phyloP scores from a whole-genome alignment of 441 rosid genomes.

The Populus tomentosa region DNA sequence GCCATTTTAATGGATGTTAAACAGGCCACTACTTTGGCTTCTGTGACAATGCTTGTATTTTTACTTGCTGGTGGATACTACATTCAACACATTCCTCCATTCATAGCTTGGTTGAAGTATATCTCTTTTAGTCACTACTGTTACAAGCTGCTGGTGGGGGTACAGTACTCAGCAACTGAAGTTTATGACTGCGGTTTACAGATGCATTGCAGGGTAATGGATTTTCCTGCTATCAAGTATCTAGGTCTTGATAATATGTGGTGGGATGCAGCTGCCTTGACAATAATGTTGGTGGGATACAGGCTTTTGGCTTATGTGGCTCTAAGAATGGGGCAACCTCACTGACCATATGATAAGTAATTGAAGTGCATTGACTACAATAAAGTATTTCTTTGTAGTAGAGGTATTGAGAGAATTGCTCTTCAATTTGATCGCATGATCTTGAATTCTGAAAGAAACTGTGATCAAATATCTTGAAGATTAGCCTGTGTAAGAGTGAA shows the following conservation, averaged over 20 bases:
- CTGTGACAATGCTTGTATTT: slow-evolving; percentile 78
- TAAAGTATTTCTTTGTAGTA: background rate
- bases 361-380: background rate
- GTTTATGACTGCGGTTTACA: slow-evolving; percentile 54
- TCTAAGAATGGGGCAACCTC: slow-evolving; percentile 43
- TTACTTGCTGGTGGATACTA: slow-evolving; percentile 85
- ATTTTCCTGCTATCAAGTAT: slow-evolving; percentile 60
- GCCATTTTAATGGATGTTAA: slow-evolving; percentile 79
- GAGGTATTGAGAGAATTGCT: background rate
- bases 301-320: slow-evolving; percentile 77
- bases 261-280: slow-evolving; percentile 64
- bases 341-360: slow-evolving; percentile 12
- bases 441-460: slow-evolving; percentile 3
- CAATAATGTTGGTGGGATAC: slow-evolving; percentile 69
- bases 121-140: slow-evolving; percentile 80
- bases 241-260: slow-evolving; percentile 40
- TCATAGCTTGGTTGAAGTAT: slow-evolving; percentile 81
- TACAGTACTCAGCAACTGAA: slow-evolving; percentile 60
- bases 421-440: background rate
- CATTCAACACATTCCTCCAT: slow-evolving; percentile 75
- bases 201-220: slow-evolving; percentile 58
- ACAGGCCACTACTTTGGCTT: slow-evolving; percentile 74
- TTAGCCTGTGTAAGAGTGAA: slow-evolving; percentile 7
- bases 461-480: slow-evolving; percentile 3
- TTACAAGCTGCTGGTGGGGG: slow-evolving; percentile 72